Base-by-base conservation (phyloP, 2,329 filamentous ascomycete species). In the Apiospora hydei region DNA sequence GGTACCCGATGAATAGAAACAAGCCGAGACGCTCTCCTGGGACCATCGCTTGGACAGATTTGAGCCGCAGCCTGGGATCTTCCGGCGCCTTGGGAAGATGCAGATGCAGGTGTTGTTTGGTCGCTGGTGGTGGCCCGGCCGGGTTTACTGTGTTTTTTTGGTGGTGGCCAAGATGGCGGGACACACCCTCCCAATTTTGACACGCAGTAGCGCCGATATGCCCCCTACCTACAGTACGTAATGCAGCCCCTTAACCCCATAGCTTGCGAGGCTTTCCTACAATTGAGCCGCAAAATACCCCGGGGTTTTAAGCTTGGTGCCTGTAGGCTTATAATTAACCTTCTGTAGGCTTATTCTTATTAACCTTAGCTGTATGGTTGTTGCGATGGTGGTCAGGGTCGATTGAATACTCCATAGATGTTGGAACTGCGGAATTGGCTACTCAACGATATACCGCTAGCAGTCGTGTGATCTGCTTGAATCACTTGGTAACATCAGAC, bases 101-200 rank as follows among this genome's bases (percentile, higher is more conserved):
- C 24, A 30, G 13, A 30, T 30, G 24, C 13, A 30, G 24, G 51
- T 53, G 13, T 16, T 14, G 51, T 61, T 61, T 61, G 53, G 53
- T 38, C 7, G 30, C 30, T 61, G 53, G 26, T 57, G 53, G 53
- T 53, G 49, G 49, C 47, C 47, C 21, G n/a, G 21, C 47, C 21
- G n/a, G 21, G 47, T 51, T 11, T 38, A 38, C 34, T 51, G 21
- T 14, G n/a, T 24, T 53, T 26, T 26, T 30, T 30, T 53, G 49
- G 49, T 38, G 53, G 53, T 61, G 34, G 53, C 53, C 53, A 41
- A 64, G 57, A 64, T 64, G 57, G 18, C 57, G 57, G 57, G 30
- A 64, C 18, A 38, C 16, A 38, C 34, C 57, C 57, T 30, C 30
- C 30, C 30, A 61, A 41, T n/a, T 64, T 18, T 64, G 57, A 64